Conservation (phyloP, 148 eudicot genomes). For the Cornus suecica region DNA sequence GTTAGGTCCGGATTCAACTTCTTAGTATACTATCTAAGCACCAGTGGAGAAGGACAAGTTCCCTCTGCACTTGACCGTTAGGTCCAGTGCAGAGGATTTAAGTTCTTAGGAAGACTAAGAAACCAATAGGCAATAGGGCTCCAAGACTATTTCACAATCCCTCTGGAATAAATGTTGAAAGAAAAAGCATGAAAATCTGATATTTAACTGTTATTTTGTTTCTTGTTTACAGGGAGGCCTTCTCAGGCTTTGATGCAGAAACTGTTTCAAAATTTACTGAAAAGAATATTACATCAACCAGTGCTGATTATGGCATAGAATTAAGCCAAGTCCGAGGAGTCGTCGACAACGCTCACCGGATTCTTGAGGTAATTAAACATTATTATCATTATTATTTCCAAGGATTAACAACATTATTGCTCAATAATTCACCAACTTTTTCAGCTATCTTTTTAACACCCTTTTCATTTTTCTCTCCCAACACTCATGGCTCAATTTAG, state of each 20-base stretch:
- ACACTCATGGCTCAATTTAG: neutral
- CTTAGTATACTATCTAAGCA: no score
- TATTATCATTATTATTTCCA: neutral
- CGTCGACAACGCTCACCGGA: slow-evolving; percentile 71
- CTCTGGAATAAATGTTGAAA: no score
- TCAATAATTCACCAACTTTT: neutral
- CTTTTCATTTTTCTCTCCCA: neutral
- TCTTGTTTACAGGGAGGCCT: slow-evolving; percentile 56
- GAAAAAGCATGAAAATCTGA: no score
- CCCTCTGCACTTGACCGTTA: no score
- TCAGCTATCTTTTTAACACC: neutral
- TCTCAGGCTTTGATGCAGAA: slow-evolving; percentile 72
- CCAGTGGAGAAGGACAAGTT: no score
- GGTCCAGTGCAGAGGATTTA: no score
- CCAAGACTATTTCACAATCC: no score
- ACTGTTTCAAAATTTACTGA: slow-evolving; percentile 63
- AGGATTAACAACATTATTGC: neutral
- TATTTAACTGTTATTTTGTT: neutral
- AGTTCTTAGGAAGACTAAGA: no score
- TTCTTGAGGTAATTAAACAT: slow-evolving; percentile 50
- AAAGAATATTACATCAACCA: slow-evolving; percentile 54
- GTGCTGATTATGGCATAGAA: slow-evolving; percentile 50
- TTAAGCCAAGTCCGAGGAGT: slow-evolving; percentile 63
- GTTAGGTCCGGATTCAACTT: no score
- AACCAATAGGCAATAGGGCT: no score